Evolutionary conservation across 495 filamentous ascomycete genomes (phyloP).

Genomic region (Immersiella caudata): DNA sequence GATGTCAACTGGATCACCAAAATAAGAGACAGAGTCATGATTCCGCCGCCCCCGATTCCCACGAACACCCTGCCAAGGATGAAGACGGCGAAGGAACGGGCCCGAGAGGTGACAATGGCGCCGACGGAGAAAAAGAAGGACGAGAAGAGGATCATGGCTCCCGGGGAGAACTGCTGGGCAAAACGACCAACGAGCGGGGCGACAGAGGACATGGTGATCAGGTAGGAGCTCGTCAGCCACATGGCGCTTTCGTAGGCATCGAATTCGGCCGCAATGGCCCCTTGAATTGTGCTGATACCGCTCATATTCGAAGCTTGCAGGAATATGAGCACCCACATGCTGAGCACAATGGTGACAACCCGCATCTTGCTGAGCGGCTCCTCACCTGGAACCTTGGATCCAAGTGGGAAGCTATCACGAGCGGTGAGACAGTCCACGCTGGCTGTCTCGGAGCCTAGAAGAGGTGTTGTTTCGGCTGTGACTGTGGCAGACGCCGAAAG

Average conservation of each 20-base stretch:
- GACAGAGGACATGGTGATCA: constrained; percentile 70
- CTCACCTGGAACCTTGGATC: constrained; percentile 2
- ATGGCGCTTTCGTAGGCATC: constrained; percentile 69
- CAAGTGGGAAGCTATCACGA: constrained; percentile 19
- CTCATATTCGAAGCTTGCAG: constrained; percentile 68
- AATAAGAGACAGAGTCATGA: constrained; percentile 69
- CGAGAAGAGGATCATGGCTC: constrained; percentile 59
- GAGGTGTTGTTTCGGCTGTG: constrained; percentile 41
- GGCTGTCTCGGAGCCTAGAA: constrained; percentile 39
- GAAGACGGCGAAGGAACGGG: constrained; percentile 59
- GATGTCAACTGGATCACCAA: constrained; percentile 68
- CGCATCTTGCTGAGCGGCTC: constrained; percentile 27
- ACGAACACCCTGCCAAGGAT: constrained; percentile 65
- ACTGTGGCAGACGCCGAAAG: constrained; percentile 28
- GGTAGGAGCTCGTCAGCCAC: constrained; percentile 76
- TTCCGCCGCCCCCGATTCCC: constrained; percentile 66
- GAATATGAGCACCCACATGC: constrained; percentile 51
- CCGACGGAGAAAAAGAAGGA: constrained; percentile 62
- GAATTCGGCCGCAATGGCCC: constrained; percentile 68
- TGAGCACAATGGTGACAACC: constrained; percentile 38
- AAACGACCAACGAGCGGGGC: constrained; percentile 68
- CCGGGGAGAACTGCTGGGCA: constrained; percentile 67
- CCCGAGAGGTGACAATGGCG: constrained; percentile 62
- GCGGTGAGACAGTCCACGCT: constrained; percentile 23
- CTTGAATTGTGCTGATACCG: constrained; percentile 73